Percentiles rank a stretch among this genome's conserved stretches.
These are phyloP conservation scores for Claviceps monticola DNA, from an alignment of 2,329 filamentous ascomycete genomes.

Conservation along the genomic window DNA sequence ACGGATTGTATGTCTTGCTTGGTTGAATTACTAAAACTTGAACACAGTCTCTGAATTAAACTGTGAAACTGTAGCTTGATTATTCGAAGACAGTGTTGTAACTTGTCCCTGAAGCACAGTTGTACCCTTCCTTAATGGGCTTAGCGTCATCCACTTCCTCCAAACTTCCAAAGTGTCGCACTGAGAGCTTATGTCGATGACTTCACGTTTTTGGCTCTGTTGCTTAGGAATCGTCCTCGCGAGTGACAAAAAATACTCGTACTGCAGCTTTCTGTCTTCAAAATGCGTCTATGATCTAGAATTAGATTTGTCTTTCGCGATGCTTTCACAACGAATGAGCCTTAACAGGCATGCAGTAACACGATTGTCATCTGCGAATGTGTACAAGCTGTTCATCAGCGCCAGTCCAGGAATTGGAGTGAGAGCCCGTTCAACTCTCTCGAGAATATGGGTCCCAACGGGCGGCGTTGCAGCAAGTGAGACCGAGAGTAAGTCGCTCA, in stretches of 20 bases:
- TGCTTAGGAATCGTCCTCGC: background rate
- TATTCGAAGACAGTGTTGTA: background rate
- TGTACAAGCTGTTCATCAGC: slow-evolving; percentile 11
- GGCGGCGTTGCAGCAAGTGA: slow-evolving; percentile 48
- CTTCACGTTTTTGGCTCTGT: background rate
- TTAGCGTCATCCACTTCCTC: background rate
- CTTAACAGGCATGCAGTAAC: slow-evolving; percentile 5
- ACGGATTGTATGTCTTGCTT: background rate
- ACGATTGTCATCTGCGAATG: slow-evolving; percentile 3
- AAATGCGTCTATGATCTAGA: background rate
- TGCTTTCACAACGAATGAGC: slow-evolving; percentile 9
- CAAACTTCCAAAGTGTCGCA: background rate
- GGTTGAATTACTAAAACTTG: background rate
- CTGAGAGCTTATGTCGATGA: background rate
- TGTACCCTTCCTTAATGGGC: background rate
- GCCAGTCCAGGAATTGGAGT: background rate
- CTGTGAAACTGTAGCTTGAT: background rate
- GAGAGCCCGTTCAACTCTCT: slow-evolving; percentile 32
- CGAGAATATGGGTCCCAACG: slow-evolving; percentile 67
- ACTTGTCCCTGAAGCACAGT: background rate
- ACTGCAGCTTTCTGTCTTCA: background rate
- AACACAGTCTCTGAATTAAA: background rate
- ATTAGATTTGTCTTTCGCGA: background rate
- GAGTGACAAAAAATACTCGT: background rate
- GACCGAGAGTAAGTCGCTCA: slow-evolving; percentile 32